Percentiles rank a stretch among this genome's conserved stretches.
phyloP scores from a whole-genome alignment of 768 basidiomycete genomes.

The Amanita jacksonii region DNA sequence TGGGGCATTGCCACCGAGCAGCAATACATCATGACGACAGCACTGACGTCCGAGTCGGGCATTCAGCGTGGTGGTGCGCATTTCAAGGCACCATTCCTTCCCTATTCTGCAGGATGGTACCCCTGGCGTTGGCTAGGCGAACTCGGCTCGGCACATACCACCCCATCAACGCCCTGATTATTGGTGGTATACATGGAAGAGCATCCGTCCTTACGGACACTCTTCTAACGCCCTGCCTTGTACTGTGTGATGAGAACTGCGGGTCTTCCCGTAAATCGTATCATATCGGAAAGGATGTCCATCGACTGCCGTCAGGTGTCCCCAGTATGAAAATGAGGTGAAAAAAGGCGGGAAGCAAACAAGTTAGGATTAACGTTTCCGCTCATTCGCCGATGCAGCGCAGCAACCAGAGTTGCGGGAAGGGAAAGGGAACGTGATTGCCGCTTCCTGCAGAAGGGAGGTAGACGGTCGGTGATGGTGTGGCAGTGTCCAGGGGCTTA shows the following conservation, averaged over 20 bases:
- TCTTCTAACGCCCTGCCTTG: neutral
- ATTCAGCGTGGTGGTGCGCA: neutral
- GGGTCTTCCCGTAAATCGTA: neutral
- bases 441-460: neutral
- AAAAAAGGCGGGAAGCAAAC: conserved; percentile 12
- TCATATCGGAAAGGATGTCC: conserved; percentile 12
- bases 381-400: conserved; percentile 3
- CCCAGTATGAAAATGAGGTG: conserved; percentile 12
- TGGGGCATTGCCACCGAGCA: neutral
- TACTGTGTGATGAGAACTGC: neutral
- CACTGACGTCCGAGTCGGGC: neutral
- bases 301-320: conserved; percentile 4
- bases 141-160: too few relatives aligned
- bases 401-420: neutral
- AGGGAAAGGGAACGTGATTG: neutral
- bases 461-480: conserved; percentile 3
- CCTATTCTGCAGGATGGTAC: neutral
- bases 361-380: conserved; percentile 18
- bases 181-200: neutral
- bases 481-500: conserved; percentile 8
- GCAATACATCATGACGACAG: neutral
- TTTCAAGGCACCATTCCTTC: neutral
- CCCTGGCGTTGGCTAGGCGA: neutral
- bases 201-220: too few relatives aligned
- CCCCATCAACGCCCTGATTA: conserved; percentile 1